Percentiles rank a stretch among this genome's conserved stretches.
Evolutionary conservation across 768 basidiomycete species (phyloP).

Genomic region (Agaricus sinodeliciosus): DNA sequence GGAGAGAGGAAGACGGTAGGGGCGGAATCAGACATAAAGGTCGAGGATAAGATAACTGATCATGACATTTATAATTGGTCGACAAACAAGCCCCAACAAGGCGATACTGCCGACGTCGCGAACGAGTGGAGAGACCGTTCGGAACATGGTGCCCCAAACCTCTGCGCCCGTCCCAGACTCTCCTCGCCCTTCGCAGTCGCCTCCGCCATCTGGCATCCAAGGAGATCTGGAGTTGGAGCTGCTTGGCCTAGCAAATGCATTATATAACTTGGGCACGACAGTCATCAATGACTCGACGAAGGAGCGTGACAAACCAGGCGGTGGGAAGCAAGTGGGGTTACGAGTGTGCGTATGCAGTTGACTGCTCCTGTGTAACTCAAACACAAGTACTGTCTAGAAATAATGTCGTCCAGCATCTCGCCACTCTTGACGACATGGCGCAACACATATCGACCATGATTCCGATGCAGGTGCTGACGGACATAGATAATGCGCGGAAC

Average conservation of each 20-base stretch:
- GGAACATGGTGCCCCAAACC: constrained; percentile 8
- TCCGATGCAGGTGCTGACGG: constrained; percentile 67
- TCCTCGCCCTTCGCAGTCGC: constrained; percentile 68
- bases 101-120: not conserved
- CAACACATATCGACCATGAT: constrained; percentile 57
- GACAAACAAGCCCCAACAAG: constrained; percentile 10
- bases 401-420: constrained; percentile 64
- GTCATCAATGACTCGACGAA: constrained; percentile 80
- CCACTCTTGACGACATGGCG: constrained; percentile 62
- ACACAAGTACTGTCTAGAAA: constrained; percentile 40
- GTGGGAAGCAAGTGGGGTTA: constrained; percentile 70
- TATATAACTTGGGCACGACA: constrained; percentile 79
- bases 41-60: not conserved
- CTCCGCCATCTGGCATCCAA: constrained; percentile 58
- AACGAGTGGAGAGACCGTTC: not conserved
- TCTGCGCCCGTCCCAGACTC: constrained; percentile 46
- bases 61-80: not conserved
- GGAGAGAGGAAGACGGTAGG: not conserved
- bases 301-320: constrained; percentile 65
- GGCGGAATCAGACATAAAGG: not conserved
- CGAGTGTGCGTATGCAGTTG: constrained; percentile 47
- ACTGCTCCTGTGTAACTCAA: not conserved
- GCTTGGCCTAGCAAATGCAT: constrained; percentile 65
- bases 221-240: constrained; percentile 75
- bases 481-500: constrained; percentile 76